Evolutionary conservation across 495 filamentous ascomycete genomes (phyloP).

Genomic region (Aspergillus carlsbadensis): DNA sequence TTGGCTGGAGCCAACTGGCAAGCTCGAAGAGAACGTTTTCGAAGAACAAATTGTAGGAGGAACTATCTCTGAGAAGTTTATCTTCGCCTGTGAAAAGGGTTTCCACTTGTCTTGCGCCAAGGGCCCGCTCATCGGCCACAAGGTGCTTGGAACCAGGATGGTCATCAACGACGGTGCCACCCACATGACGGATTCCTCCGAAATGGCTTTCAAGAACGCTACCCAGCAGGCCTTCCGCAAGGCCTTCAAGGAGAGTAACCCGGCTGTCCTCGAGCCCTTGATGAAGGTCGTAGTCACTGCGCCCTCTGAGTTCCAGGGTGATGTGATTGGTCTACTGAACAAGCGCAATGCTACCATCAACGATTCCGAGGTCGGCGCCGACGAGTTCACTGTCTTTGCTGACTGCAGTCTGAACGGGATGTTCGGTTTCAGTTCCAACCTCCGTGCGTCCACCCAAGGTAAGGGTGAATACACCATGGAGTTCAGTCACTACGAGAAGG

Average conservation of each 20-base stretch:
- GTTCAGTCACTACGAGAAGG: slow-evolving; percentile 90
- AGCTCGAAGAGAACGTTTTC: slow-evolving; percentile 75
- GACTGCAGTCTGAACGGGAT: slow-evolving; percentile 93
- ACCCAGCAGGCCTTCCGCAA: slow-evolving; percentile 98
- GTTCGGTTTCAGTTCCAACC: slow-evolving; percentile 92
- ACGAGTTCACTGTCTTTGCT: slow-evolving; percentile 93
- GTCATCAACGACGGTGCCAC: slow-evolving; percentile 95
- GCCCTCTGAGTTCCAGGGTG: slow-evolving; percentile 97
- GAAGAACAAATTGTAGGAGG: slow-evolving; percentile 86
- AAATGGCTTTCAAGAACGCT: slow-evolving; percentile 97
- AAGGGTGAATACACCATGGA: slow-evolving; percentile 99
- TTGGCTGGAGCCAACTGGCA: slow-evolving; percentile 82
- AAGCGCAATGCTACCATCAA: slow-evolving; percentile 94
- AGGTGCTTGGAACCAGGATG: slow-evolving; percentile 86
- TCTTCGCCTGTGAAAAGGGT: slow-evolving; percentile 94
- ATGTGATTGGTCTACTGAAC: slow-evolving; percentile 90
- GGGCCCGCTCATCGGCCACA: slow-evolving; percentile 91
- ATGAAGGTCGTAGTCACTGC: slow-evolving; percentile 98
- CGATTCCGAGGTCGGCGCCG: slow-evolving; percentile 90
- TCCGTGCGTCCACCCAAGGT: slow-evolving; percentile 93
- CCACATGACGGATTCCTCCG: slow-evolving; percentile 96
- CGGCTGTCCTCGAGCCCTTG: slow-evolving; percentile 85
- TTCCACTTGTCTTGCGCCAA: slow-evolving; percentile 82
- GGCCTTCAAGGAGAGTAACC: slow-evolving; percentile 76
- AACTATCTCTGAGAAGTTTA: slow-evolving; percentile 91